Evolutionary conservation across 2,329 filamentous ascomycete genomes (phyloP).

Genomic region (Trichoderma endophyticum): DNA sequence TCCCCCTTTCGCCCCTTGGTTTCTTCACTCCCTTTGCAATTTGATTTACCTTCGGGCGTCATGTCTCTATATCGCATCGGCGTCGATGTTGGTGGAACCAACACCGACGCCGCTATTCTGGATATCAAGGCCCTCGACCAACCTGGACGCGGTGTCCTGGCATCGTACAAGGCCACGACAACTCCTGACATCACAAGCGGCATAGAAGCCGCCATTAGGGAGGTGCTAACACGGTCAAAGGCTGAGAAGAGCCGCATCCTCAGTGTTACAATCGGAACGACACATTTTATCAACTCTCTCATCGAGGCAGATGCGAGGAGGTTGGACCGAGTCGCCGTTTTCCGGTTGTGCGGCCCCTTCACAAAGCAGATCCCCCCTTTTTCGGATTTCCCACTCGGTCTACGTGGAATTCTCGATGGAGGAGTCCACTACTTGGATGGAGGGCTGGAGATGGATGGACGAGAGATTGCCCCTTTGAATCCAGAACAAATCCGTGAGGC

Average conservation of each 20-base stretch:
- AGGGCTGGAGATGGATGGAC: constrained; percentile 47
- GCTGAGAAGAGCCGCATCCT: constrained; percentile 39
- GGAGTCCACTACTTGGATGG: constrained; percentile 42
- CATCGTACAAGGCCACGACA: constrained; percentile 48
- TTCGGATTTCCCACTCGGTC: constrained; percentile 42
- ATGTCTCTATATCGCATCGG: constrained; percentile 45
- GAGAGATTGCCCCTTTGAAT: constrained; percentile 40
- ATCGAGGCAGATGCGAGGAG: constrained; percentile 43
- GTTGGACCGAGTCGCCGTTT: constrained; percentile 44
- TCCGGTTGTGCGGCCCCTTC: constrained; percentile 46
- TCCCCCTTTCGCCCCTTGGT: background rate
- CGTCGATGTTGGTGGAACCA: constrained; percentile 41
- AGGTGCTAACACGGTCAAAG: constrained; percentile 38
- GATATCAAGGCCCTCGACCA: constrained; percentile 37
- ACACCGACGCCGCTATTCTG: constrained; percentile 45
- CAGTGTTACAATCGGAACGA: constrained; percentile 50
- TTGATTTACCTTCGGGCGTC: background rate
- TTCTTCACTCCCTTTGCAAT: background rate
- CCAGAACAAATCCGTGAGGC: constrained; percentile 36
- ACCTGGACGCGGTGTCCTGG: constrained; percentile 40
- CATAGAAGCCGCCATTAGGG: constrained; percentile 44
- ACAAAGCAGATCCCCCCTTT: constrained; percentile 45
- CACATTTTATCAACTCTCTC: constrained; percentile 49
- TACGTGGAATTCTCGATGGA: constrained; percentile 41
- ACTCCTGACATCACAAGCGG: constrained; percentile 50